Evolutionary conservation across 2,329 filamentous ascomycete genomes (phyloP).

Genomic region (Trichoderma harzianum): DNA sequence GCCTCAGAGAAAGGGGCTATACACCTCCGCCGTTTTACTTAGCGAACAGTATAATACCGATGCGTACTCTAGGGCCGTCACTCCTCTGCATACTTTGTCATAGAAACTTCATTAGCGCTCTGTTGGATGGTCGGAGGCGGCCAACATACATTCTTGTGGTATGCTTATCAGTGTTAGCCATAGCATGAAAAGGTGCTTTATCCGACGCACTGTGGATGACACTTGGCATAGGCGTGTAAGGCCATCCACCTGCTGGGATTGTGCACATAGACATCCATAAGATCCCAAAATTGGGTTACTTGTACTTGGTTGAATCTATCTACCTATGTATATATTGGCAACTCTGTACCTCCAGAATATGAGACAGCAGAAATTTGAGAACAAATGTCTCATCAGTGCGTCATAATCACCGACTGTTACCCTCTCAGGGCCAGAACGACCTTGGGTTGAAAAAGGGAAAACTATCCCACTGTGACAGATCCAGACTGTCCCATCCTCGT

Average conservation of each 20-base stretch:
- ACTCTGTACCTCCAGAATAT: not conserved
- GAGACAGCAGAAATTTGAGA: too few species aligned
- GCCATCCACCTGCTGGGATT: not conserved
- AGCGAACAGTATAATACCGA: not conserved
- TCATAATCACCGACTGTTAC: too few species aligned
- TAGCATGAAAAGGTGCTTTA: not conserved
- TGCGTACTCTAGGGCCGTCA: not conserved
- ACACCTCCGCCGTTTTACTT: not conserved
- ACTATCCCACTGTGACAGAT: conserved; percentile 33
- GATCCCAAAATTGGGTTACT: not conserved
- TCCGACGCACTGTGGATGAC: not conserved
- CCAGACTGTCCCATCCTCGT: conserved; percentile 30
- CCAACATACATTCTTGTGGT: not conserved
- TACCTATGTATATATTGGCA: not conserved
- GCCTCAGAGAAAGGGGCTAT: not conserved
- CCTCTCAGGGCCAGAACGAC: conserved; percentile 2
- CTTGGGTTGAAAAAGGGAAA: conserved; percentile 25
- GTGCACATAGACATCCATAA: not conserved
- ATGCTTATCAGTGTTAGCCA: not conserved
- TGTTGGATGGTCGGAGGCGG: not conserved
- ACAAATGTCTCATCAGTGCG: not conserved
- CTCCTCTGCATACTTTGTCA: not conserved
- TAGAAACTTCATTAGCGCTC: not conserved
- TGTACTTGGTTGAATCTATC: not conserved
- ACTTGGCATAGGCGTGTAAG: not conserved